Evolutionary conservation across 2,329 filamentous ascomycete species (phyloP).

Genomic region (Monosporascus sp.): DNA sequence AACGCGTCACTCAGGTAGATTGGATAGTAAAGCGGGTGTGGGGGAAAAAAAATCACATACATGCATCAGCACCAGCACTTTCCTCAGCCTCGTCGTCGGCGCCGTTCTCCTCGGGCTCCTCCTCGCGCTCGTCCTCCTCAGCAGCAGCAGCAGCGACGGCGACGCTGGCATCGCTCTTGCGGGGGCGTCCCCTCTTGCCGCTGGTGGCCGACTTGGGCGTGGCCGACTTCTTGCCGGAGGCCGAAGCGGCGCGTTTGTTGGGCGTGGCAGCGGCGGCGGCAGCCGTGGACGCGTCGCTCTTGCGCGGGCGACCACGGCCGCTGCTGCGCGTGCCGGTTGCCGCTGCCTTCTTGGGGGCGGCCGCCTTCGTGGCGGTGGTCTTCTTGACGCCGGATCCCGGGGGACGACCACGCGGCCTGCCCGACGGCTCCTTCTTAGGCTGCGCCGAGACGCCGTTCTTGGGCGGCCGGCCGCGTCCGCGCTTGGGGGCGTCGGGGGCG

Average conservation of each 20-base stretch:
- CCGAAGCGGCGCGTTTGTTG: constrained; percentile 17
- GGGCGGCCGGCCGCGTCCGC: constrained; percentile 33
- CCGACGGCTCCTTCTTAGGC: constrained; percentile 33
- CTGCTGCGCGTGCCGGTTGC: constrained; percentile 25
- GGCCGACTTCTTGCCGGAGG: constrained; percentile 10
- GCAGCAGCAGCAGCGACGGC: neutral
- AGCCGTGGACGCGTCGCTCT: constrained; percentile 9
- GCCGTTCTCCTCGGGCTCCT: constrained; percentile 5
- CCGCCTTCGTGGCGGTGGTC: constrained; percentile 3
- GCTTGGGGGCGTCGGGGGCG: constrained; percentile 23
- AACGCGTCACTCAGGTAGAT: too few relatives aligned
- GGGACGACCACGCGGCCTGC: constrained; percentile 45
- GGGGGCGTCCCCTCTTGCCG: constrained; percentile 15
- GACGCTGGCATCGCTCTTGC: constrained; percentile 18
- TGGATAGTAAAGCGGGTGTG: neutral
- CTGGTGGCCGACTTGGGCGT: constrained; percentile 14
- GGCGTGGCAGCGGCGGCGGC: constrained; percentile 12
- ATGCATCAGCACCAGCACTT: neutral
- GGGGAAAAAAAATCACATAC: neutral
- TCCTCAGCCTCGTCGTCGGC: constrained; percentile 18
- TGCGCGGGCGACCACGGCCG: constrained; percentile 22
- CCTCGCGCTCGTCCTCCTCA: neutral
- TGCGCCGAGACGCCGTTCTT: constrained; percentile 31
- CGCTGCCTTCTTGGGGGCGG: constrained; percentile 24
- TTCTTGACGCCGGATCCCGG: constrained; percentile 31